Evolutionary conservation across 441 rosid genomes (phyloP).

Genomic region (Corymbia citriodora): DNA sequence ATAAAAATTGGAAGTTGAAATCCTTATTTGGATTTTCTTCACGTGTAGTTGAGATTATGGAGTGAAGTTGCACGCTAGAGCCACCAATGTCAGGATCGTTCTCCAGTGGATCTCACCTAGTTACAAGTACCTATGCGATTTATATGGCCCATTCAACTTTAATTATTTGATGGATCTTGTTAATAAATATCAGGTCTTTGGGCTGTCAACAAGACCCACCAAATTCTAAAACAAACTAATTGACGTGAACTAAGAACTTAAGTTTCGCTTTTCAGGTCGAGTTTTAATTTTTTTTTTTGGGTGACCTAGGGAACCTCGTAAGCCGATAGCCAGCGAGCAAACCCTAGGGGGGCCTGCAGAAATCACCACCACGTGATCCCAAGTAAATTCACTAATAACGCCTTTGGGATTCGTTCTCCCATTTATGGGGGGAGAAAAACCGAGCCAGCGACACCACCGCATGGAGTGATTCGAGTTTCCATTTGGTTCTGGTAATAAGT

Average conservation of each 20-base stretch:
- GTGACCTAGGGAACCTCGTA: too few species aligned
- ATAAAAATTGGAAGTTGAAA: not conserved
- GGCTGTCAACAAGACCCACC: not conserved
- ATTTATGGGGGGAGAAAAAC: too few species aligned
- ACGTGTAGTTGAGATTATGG: not conserved
- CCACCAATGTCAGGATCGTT: not conserved
- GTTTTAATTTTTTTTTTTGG: not conserved
- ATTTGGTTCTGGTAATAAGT: not conserved
- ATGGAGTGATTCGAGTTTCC: not conserved
- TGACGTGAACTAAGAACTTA: not conserved
- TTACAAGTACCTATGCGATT: fast-evolving
- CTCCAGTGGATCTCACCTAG: not conserved
- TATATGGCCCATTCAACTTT: not conserved
- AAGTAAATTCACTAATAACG: too few species aligned
- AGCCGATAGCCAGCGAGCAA: too few species aligned
- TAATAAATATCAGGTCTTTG: fast-evolving
- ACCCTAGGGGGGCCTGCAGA: too few species aligned
- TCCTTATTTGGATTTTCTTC: too few species aligned
- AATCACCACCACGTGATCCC: too few species aligned
- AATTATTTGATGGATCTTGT: not conserved
- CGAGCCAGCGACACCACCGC: too few species aligned
- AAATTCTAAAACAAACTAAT: not conserved
- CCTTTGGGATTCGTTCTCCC: too few species aligned
- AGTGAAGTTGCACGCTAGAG: not conserved
- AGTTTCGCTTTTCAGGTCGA: fast-evolving